These are phyloP conservation scores for Silene noctiflora DNA, from an alignment of 179 eudicot species.

Conservation along the genomic window DNA sequence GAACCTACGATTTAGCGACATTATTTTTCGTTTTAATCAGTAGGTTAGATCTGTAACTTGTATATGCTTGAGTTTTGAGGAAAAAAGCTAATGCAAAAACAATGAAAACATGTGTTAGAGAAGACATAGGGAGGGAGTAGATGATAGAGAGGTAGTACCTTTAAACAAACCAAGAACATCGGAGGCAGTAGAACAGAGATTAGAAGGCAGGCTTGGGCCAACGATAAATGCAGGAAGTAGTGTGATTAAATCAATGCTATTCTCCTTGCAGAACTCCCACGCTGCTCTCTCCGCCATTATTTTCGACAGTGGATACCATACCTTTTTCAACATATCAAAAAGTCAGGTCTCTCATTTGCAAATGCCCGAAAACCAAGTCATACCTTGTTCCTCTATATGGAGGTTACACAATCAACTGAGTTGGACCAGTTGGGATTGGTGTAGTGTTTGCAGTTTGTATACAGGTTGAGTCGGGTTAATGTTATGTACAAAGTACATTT, in stretches of 20 bases:
- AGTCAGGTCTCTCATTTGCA: background rate
- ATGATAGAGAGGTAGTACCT: conserved; percentile 34
- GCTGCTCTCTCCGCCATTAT: conserved; percentile 84
- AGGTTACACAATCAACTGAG: too few relatives aligned
- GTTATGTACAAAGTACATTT: background rate
- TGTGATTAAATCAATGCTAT: conserved; percentile 70
- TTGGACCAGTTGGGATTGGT: too few relatives aligned
- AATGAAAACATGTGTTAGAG: too few relatives aligned
- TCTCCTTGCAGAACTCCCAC: conserved; percentile 77
- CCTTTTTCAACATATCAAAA: conserved; percentile 25
- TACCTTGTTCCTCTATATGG: too few relatives aligned
- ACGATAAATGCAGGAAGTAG: conserved; percentile 72
- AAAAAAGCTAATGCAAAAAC: too few relatives aligned
- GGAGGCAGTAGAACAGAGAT: conserved; percentile 62
- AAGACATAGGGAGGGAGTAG: too few relatives aligned
- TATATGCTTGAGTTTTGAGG: too few relatives aligned
- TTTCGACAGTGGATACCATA: conserved; percentile 84
- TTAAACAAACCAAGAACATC: conserved; percentile 83
- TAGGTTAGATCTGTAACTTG: too few relatives aligned
- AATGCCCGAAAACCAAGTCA: background rate
- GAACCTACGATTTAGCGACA: too few relatives aligned
- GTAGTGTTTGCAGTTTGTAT: too few relatives aligned
- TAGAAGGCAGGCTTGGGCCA: conserved; percentile 80
- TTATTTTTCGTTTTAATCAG: too few relatives aligned
- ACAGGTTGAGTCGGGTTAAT: too few relatives aligned